A percentile compares a stretch with the other conserved stretches of the same genome.
Conservation (phyloP, 164 flowering plant genomes). For the Magnolia sinica region DNA sequence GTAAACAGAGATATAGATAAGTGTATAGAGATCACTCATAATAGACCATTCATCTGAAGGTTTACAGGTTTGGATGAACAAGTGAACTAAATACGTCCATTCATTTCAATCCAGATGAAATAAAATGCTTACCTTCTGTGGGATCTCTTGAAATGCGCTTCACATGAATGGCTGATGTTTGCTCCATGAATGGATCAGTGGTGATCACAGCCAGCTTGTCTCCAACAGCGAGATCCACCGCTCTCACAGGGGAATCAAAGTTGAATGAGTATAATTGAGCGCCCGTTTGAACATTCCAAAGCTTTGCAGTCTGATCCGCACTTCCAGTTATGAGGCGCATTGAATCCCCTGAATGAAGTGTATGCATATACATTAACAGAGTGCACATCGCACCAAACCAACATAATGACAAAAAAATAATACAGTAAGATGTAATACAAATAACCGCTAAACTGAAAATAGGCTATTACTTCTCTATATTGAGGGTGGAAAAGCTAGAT, state of each 20-base stretch:
- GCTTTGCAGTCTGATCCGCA: constrained; percentile 85
- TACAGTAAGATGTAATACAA: neutral
- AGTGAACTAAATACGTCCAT: neutral
- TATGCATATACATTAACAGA: neutral
- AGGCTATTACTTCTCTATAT: no score
- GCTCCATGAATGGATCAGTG: constrained; percentile 89
- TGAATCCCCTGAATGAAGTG: constrained; percentile 57
- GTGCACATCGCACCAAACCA: neutral
- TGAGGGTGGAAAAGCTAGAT: no score
- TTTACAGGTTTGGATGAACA: neutral
- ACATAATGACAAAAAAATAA: neutral
- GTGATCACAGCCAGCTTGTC: constrained; percentile 88
- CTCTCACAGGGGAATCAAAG: constrained; percentile 72
- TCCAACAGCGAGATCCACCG: constrained; percentile 76
- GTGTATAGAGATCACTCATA: neutral
- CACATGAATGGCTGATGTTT: constrained; percentile 74
- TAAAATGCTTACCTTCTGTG: constrained; percentile 49
- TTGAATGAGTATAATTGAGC: constrained; percentile 53
- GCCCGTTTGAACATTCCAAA: constrained; percentile 83
- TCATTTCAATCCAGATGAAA: neutral
- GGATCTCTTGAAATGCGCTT: constrained; percentile 65
- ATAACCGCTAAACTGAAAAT: neutral
- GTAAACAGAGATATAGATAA: neutral
- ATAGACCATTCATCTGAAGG: neutral
- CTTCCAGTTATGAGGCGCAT: constrained; percentile 70